Evolutionary conservation across 148 eudicot genomes (phyloP), one percentile per base, ranked within the genome.

Genomic region (Rhododendron vialii): DNA sequence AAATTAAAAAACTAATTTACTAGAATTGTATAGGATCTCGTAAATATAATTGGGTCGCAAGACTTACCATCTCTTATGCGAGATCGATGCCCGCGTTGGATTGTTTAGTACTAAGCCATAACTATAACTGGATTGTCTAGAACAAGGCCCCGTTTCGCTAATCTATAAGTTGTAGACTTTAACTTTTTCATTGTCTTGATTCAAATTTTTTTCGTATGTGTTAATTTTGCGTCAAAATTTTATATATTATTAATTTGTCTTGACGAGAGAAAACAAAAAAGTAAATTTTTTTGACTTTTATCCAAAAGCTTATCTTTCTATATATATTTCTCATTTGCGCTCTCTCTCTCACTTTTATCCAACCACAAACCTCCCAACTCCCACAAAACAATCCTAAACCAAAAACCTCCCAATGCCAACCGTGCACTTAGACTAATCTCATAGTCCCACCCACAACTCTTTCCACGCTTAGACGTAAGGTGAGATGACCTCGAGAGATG

Each of bases 391-490:
- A 7, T 14, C 75, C 28, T 47, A 9, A 35, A 13, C 65, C n/a
- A 59, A n/a, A 48, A 8, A 13, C 48, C 48, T 51, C 43, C 36
- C 28, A 81, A 91, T 88, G 89, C 91, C 92, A 76, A 36, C 86
- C 5, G 78, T 88, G 35, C 84, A 85, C 55, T 88, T 15, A 14
- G 57, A 14, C 57, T 51, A 51, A 51, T 51, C 3, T 51, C 4
- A 51, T 0, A 3, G 18, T 4, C 17, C 17, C 14, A 1, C 2
- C 3, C 14, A 50, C 3, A 2, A 1, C 3, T 50, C 3, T 11
- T 51, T 51, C 17, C 57, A 51, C 17, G 17, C 1, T 51, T 13
- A 13, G 4, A 51, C 43, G 43, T 41, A 41, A 0, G 14, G 14
- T 51, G 57, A 13, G 17, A 51, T 51, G 4, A 14, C 57, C 17